phyloP scores from a whole-genome alignment of 2,329 filamentous ascomycete species.

The Cladophialophora bantiana region DNA sequence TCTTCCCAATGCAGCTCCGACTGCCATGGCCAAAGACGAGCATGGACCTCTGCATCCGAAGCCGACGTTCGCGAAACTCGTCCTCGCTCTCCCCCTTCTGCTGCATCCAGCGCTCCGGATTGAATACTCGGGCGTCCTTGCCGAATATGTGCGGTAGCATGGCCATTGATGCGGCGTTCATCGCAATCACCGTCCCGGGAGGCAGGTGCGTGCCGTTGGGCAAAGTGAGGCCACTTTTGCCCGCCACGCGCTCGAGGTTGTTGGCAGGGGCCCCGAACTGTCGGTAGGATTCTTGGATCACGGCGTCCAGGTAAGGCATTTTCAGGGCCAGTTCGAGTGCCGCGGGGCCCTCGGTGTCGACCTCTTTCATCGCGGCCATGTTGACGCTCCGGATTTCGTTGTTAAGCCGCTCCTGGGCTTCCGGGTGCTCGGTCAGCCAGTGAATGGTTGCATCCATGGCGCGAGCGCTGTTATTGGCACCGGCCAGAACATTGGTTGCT shows the following conservation, averaged over 20 bases:
- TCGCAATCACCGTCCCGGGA: slow-evolving; percentile 11
- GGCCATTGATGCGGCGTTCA: slow-evolving; percentile 20
- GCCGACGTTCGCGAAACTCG: slow-evolving; percentile 10
- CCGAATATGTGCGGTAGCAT: slow-evolving; percentile 16
- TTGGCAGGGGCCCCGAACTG: slow-evolving; percentile 20
- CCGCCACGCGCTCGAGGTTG: slow-evolving; percentile 19
- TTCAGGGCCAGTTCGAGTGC: slow-evolving; percentile 19
- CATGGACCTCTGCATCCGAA: slow-evolving; percentile 12
- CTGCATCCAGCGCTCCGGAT: slow-evolving; percentile 20
- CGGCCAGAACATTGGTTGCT: slow-evolving; percentile 17
- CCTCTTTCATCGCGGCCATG: slow-evolving; percentile 17
- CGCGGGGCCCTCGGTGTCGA: slow-evolving; percentile 16
- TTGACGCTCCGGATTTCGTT: slow-evolving; percentile 19
- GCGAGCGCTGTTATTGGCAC: slow-evolving; percentile 17
- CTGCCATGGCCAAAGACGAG: slow-evolving; percentile 19
- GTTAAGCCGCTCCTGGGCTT: slow-evolving; percentile 20
- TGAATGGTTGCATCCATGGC: slow-evolving; percentile 22
- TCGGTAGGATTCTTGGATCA: slow-evolving; percentile 21
- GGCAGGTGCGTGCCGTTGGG: slow-evolving; percentile 14
- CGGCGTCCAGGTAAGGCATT: slow-evolving; percentile 22
- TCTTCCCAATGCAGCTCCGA: slow-evolving; percentile 21
- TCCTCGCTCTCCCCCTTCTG: slow-evolving; percentile 7
- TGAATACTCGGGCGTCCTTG: slow-evolving; percentile 12
- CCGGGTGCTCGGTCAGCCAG: slow-evolving; percentile 14
- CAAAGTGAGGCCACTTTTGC: background rate